Evolutionary conservation across 495 filamentous ascomycete genomes (phyloP).

Genomic region (Neurospora cerealis): DNA sequence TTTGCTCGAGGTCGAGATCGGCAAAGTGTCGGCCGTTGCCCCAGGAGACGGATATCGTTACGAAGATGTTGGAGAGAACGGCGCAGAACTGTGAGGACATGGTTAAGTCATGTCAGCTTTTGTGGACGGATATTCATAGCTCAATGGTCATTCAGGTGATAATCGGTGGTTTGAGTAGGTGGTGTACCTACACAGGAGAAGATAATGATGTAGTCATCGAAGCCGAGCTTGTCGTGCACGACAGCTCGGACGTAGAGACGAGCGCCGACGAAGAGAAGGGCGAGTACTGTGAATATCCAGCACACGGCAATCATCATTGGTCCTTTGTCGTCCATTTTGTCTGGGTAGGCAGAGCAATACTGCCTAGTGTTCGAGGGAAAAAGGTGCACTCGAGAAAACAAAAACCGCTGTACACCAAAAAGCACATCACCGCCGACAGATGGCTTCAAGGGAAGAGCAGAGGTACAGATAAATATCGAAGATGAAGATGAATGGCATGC

Average conservation of each 20-base stretch:
- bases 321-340: neutral
- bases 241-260: slow-evolving; percentile 12
- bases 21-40: slow-evolving; percentile 20
- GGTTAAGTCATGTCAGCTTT: neutral
- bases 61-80: slow-evolving; percentile 5
- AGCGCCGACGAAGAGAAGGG: slow-evolving; percentile 11
- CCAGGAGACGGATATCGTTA: slow-evolving; percentile 5
- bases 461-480: neutral
- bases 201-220: slow-evolving; percentile 9
- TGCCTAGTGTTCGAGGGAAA: too few species aligned
- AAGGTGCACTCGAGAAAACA: neutral
- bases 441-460: neutral
- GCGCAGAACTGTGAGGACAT: slow-evolving; percentile 1
- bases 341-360: neutral
- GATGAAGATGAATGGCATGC: neutral
- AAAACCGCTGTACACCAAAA: neutral
- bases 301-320: slow-evolving; percentile 11
- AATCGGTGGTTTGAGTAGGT: neutral
- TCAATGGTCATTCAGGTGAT: neutral
- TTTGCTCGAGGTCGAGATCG: slow-evolving; percentile 15
- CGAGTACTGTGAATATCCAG: slow-evolving; percentile 4
- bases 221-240: slow-evolving; percentile 2
- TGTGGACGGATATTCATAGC: neutral
- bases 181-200: neutral
- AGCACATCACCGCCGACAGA: neutral